A percentile compares a stretch with the other conserved stretches of the same genome.
Conservation (phyloP, 345 rosid genomes). For the Salix purpurea region DNA sequence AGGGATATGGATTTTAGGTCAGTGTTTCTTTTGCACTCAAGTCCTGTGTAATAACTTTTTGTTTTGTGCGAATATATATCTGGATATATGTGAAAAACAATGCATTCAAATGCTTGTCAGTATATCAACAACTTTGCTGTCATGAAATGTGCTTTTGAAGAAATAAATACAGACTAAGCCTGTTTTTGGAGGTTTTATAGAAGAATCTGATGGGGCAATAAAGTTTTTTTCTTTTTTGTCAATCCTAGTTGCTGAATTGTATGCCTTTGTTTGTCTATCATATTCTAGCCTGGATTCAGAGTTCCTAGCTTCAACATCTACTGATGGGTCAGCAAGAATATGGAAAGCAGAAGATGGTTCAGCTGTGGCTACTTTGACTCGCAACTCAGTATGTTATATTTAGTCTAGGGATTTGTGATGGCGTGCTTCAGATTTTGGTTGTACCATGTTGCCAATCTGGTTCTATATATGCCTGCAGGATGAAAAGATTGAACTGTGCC, state of each 20-base stretch:
- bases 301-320: conserved; percentile 79
- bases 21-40: not conserved
- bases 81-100: not conserved
- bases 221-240: not conserved
- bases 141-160: not conserved
- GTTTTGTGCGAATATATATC: not conserved
- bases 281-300: conserved; percentile 78
- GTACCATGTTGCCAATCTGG: not conserved
- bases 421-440: conserved; percentile 2
- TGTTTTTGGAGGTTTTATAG: not conserved
- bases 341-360: conserved; percentile 88
- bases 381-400: conserved; percentile 51
- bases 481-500: conserved; percentile 77
- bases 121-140: not conserved
- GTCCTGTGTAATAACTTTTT: not conserved
- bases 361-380: conserved; percentile 65
- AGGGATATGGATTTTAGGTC: conserved; percentile 88
- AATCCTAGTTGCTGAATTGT: conserved; percentile 5
- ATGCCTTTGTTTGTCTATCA: conserved; percentile 15
- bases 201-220: not conserved
- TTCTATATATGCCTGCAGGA: conserved; percentile 43
- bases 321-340: conserved; percentile 89
- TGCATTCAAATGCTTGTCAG: not conserved
- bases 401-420: not conserved
- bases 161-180: not conserved